A percentile compares a stretch with the other conserved stretches of the same genome.
Evolutionary conservation across 257 asterid species (phyloP).

Genomic region (Solanum neorickii): DNA sequence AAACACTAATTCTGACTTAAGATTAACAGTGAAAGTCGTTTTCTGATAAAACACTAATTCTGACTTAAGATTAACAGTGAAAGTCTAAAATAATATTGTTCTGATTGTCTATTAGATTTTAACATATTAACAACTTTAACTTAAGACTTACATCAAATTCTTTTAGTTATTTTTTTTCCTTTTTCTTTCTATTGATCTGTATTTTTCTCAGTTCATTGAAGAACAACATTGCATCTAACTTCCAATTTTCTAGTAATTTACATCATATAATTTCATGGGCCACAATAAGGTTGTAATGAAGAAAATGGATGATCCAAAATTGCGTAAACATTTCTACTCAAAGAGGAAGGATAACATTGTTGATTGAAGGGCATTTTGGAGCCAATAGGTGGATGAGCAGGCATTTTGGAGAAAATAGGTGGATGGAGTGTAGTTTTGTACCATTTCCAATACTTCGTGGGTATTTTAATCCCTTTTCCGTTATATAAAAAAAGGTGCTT

Average conservation of each 20-base stretch:
- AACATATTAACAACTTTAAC: background rate
- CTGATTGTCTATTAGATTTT: constrained; percentile 1
- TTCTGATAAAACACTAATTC: background rate
- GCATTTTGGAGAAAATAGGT: too few relatives aligned
- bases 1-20: background rate
- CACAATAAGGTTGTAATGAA: too few relatives aligned
- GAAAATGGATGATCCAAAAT: too few relatives aligned
- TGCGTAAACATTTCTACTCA: too few relatives aligned
- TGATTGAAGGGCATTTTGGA: too few relatives aligned
- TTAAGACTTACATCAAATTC: background rate
- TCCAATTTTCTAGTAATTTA: background rate
- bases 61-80: background rate
- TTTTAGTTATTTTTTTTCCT: background rate
- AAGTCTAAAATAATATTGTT: background rate
- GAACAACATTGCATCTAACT: background rate
- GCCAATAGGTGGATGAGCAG: too few relatives aligned
- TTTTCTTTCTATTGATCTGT: background rate
- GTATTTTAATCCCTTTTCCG: too few relatives aligned
- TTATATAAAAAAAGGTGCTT: too few relatives aligned
- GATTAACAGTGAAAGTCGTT: background rate
- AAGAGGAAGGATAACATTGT: too few relatives aligned
- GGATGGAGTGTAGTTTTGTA: too few relatives aligned
- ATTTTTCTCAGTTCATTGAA: background rate
- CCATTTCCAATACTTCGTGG: too few relatives aligned
- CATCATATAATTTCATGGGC: too few relatives aligned